These are phyloP conservation scores for Plasmodium chabaudi DNA, from an alignment of 169 alveolate genomes.

Conservation along the genomic window DNA sequence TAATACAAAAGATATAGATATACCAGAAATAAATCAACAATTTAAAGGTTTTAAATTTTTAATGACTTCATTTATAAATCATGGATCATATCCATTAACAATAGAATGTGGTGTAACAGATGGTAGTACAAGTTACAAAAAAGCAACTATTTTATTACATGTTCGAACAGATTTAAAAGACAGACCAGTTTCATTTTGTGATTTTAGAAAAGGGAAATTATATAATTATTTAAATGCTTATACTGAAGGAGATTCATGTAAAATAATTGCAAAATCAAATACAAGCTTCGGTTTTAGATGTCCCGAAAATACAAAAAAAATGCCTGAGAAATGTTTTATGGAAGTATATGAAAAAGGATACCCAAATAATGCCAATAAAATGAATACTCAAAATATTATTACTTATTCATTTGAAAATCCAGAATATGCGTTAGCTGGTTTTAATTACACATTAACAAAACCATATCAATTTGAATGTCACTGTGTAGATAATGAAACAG, in stretches of 20 bases:
- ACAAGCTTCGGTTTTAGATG: conserved; percentile 48
- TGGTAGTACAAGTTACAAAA: not conserved
- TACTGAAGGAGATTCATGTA: conserved; percentile 22
- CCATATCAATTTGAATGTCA: conserved; percentile 41
- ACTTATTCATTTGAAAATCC: conserved; percentile 19
- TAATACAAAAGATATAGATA: conserved; percentile 27
- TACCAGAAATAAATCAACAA: not conserved
- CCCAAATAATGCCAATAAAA: not conserved
- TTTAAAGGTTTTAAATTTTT: conserved; percentile 28
- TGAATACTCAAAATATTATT: conserved; percentile 8
- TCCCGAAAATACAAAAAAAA: conserved; percentile 25
- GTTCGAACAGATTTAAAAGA: conserved; percentile 20
- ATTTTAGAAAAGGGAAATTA: conserved; percentile 11
- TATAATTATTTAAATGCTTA: conserved; percentile 42
- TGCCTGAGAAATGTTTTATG: conserved; percentile 33
- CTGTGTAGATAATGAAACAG: conserved; percentile 17
- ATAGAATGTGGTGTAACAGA: conserved; percentile 37
- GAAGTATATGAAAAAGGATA: conserved; percentile 19
- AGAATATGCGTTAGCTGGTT: conserved; percentile 35
- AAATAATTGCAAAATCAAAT: conserved; percentile 15
- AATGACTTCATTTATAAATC: conserved; percentile 41
- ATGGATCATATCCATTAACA: conserved; percentile 46
- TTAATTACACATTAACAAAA: not conserved
- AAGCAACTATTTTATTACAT: conserved; percentile 21
- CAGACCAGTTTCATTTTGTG: conserved; percentile 25